Conservation (phyloP, 768 basidiomycete genomes). For the Daedaleopsis nitida region DNA sequence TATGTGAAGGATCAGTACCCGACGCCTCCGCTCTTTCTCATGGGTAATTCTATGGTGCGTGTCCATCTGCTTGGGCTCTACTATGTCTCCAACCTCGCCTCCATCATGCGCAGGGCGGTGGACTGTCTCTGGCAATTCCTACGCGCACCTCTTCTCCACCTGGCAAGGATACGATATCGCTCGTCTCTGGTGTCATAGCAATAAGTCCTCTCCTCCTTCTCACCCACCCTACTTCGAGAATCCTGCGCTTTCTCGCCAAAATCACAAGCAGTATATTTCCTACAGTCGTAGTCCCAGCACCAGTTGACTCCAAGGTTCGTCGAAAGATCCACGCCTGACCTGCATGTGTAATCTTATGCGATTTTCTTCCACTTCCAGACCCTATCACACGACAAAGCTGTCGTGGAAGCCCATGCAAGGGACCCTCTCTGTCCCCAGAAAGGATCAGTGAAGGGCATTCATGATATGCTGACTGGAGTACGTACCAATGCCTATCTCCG, state of each 20-base stretch:
- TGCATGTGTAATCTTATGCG: too few species aligned
- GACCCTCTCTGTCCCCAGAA: slow-evolving; percentile 58
- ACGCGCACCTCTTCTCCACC: slow-evolving; percentile 38
- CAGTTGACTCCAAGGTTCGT: slow-evolving; percentile 43
- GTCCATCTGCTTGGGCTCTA: background rate
- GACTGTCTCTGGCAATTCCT: slow-evolving; percentile 56
- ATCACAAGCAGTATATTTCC: background rate
- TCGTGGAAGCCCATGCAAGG: slow-evolving; percentile 46
- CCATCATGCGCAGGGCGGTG: slow-evolving; percentile 39
- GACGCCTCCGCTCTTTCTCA: slow-evolving; percentile 62
- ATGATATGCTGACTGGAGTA: slow-evolving; percentile 29
- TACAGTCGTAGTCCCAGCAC: slow-evolving; percentile 33
- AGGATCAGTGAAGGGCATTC: slow-evolving; percentile 42
- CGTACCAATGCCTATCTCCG: background rate
- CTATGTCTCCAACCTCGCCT: background rate
- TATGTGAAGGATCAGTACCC: slow-evolving; percentile 48
- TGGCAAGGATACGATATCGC: slow-evolving; percentile 36
- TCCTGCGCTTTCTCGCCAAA: slow-evolving; percentile 36
- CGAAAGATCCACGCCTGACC: too few species aligned
- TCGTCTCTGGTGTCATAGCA: slow-evolving; percentile 60
- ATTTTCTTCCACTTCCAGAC: slow-evolving; percentile 33
- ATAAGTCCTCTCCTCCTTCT: slow-evolving; percentile 66
- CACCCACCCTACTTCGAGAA: slow-evolving; percentile 54
- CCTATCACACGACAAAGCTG: slow-evolving; percentile 56
- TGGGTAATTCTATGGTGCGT: slow-evolving; percentile 79